Conservation (phyloP, 2,329 filamentous ascomycete species). For the Gnomoniopsis smithogilvyi region DNA sequence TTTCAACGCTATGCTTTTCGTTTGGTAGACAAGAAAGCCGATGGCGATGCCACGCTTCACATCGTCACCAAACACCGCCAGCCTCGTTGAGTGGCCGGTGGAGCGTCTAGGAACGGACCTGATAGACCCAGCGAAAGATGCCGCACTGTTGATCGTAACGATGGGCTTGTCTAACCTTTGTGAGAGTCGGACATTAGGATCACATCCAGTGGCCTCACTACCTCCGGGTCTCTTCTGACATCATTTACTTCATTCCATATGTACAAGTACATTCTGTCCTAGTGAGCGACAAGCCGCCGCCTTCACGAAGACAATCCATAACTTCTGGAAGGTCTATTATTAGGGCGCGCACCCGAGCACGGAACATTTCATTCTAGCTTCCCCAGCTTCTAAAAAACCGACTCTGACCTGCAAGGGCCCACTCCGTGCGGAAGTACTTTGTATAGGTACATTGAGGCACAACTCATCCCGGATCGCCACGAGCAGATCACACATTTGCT, state of each 20-base stretch:
- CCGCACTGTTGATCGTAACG: not conserved
- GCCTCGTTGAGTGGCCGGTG: not conserved
- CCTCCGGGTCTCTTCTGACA: not conserved
- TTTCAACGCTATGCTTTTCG: conserved; percentile 17
- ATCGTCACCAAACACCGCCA: conserved; percentile 4
- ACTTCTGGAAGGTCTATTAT: not conserved
- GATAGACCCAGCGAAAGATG: not conserved
- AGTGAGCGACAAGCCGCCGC: not conserved
- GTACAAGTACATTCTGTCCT: not conserved
- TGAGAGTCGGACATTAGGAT: not conserved
- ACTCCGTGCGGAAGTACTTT: not conserved
- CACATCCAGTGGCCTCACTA: not conserved
- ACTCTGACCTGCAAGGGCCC: conserved; percentile 1
- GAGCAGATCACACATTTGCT: not conserved
- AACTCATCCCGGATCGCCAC: conserved; percentile 2
- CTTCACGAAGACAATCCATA: not conserved
- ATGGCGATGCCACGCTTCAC: conserved; percentile 9
- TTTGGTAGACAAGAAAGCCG: conserved; percentile 11
- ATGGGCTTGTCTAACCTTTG: not conserved
- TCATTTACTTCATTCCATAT: not conserved
- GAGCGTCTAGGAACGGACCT: not conserved
- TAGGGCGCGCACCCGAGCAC: not conserved
- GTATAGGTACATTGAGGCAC: not conserved
- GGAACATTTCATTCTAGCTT: conserved; percentile 1
- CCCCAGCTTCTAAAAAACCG: not conserved